phyloP scores from a whole-genome alignment of 768 basidiomycete genomes.

The Thelephora aurantiotincta region DNA sequence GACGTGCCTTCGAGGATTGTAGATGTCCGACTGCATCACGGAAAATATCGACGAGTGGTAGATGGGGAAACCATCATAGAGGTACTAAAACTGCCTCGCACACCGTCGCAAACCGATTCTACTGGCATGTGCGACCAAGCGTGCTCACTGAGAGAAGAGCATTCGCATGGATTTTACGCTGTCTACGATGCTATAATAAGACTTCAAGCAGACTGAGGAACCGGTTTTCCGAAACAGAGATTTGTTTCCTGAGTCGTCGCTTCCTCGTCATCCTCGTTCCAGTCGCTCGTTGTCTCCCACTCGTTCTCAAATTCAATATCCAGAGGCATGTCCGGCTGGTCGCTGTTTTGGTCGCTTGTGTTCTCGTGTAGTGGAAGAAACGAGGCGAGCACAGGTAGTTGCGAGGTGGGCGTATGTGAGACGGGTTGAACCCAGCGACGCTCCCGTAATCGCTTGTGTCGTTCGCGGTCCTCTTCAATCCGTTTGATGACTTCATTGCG shows the following conservation, averaged over 20 bases:
- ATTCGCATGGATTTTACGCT: too few species aligned
- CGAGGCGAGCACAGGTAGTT: constrained; percentile 33
- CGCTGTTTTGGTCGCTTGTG: constrained; percentile 29
- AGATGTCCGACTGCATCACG: constrained; percentile 1
- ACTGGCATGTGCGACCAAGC: too few species aligned
- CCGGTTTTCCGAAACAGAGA: constrained; percentile 34
- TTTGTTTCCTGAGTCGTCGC: constrained; percentile 57
- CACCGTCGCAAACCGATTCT: too few species aligned
- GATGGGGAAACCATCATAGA: not conserved
- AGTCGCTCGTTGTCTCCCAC: constrained; percentile 83
- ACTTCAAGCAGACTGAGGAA: too few species aligned
- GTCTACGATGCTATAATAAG: too few species aligned
- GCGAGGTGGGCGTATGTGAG: constrained; percentile 32
- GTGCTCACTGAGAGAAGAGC: too few species aligned
- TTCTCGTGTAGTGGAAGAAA: constrained; percentile 34
- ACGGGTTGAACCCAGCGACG: constrained; percentile 83
- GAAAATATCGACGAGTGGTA: not conserved
- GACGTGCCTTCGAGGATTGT: constrained; percentile 42
- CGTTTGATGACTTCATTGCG: constrained; percentile 64
- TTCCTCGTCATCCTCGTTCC: constrained; percentile 83
- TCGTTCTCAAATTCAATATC: constrained; percentile 85
- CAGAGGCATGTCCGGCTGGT: constrained; percentile 44
- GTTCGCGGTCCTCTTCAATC: constrained; percentile 85
- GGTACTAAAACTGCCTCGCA: not conserved
- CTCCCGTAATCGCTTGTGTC: constrained; percentile 85